phyloP scores from a whole-genome alignment of 2,329 filamentous ascomycete genomes.

The Conoideocrella luteorostrata region DNA sequence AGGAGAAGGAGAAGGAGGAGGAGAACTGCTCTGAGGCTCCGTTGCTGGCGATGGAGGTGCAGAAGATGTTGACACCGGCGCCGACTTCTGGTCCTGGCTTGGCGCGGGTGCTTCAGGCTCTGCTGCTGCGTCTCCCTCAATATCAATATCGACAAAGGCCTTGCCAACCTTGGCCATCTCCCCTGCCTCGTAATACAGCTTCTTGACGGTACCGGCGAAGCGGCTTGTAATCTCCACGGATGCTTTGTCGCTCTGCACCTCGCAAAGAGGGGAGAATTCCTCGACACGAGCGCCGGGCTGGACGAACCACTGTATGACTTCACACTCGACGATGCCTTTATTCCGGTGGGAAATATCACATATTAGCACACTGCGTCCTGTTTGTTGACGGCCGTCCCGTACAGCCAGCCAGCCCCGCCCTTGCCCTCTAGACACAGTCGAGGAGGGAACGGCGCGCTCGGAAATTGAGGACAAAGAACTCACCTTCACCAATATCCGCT shows the following conservation, averaged over 20 bases:
- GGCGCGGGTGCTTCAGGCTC: slow-evolving; percentile 30
- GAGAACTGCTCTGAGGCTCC: background rate
- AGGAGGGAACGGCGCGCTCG: no score
- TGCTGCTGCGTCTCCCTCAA: slow-evolving; percentile 69
- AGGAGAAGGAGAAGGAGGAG: background rate
- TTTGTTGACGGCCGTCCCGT: no score
- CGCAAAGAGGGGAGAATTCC: slow-evolving; percentile 95
- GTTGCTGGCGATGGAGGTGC: slow-evolving; percentile 9
- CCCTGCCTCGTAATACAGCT: slow-evolving; percentile 88
- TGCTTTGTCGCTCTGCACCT: slow-evolving; percentile 97
- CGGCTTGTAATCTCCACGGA: slow-evolving; percentile 87
- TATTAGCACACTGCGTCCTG: no score
- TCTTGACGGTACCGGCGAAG: slow-evolving; percentile 93
- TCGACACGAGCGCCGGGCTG: slow-evolving; percentile 91
- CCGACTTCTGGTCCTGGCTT: slow-evolving; percentile 13
- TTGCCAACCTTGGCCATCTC: slow-evolving; percentile 96
- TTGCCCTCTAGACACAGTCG: no score
- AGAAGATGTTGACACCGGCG: slow-evolving; percentile 17
- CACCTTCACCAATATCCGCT: slow-evolving; percentile 82
- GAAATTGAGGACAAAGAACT: no score
- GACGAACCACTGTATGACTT: slow-evolving; percentile 99
- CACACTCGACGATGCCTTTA: slow-evolving; percentile 90
- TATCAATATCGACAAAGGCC: slow-evolving; percentile 91
- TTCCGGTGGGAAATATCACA: no score
- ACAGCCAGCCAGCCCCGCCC: no score